A percentile compares a stretch with the other conserved stretches of the same genome.
Evolutionary conservation across 2,329 filamentous ascomycete genomes (phyloP).

Genomic region (Ascosphaera apis): DNA sequence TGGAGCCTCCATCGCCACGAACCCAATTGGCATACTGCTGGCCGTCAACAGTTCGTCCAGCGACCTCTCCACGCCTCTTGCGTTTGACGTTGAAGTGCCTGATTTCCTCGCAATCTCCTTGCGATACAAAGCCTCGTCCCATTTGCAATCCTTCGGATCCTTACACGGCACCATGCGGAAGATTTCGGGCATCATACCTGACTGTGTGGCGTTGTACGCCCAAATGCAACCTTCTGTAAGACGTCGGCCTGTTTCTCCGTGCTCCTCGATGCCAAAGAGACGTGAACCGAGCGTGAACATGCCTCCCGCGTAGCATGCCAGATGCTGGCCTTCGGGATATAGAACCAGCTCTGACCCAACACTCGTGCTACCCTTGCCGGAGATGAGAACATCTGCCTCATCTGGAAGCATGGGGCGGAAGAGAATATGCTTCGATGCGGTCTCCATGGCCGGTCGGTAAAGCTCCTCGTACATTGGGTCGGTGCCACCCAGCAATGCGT

Average conservation of each 20-base stretch:
- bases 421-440: conserved; percentile 49
- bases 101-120: conserved; percentile 1
- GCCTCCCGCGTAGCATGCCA: conserved; percentile 31
- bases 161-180: conserved; percentile 21
- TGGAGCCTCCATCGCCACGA: neutral
- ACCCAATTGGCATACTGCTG: neutral
- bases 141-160: conserved; percentile 4
- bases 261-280: conserved; percentile 26
- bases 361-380: conserved; percentile 32
- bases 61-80: too few species aligned
- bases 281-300: conserved; percentile 31
- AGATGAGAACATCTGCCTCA: conserved; percentile 48
- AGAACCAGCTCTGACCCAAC: conserved; percentile 9
- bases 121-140: conserved; percentile 6
- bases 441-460: conserved; percentile 44
- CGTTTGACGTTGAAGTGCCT: too few species aligned
- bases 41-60: neutral
- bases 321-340: conserved; percentile 25
- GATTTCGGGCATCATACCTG: conserved; percentile 32
- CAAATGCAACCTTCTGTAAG: conserved; percentile 33
- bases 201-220: conserved; percentile 26
- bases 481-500: conserved; percentile 52
- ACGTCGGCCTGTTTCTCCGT: conserved; percentile 26
- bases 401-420: conserved; percentile 53
- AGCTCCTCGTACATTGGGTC: conserved; percentile 40